Evolutionary conservation across 352 stramenopile species (phyloP).

Genomic region (Phytopythium mirpurense): DNA sequence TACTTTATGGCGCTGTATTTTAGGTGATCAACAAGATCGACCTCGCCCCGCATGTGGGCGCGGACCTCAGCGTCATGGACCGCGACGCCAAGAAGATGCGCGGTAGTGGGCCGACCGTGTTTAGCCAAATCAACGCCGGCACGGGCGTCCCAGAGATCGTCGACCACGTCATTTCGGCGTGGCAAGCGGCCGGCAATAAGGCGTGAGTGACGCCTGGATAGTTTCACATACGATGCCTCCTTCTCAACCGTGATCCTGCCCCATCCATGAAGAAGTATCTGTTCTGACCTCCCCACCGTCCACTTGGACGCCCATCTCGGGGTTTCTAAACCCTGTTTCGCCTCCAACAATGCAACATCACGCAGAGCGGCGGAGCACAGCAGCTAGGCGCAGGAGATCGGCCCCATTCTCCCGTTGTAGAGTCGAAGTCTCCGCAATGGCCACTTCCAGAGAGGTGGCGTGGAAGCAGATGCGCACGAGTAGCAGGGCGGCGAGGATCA

Average conservation of each 20-base stretch:
- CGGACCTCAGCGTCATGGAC: constrained; percentile 94
- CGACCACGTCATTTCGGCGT: constrained; percentile 51
- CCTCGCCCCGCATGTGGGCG: constrained; percentile 93
- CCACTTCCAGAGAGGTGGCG: not conserved
- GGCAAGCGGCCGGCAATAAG: constrained; percentile 27
- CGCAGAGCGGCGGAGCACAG: not conserved
- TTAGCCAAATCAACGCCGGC: constrained; percentile 94
- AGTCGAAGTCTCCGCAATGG: constrained; percentile 1
- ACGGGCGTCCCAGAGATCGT: constrained; percentile 89
- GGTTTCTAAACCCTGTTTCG: too few species aligned
- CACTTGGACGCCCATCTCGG: too few species aligned
- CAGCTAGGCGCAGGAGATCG: not conserved
- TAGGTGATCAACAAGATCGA: constrained; percentile 99
- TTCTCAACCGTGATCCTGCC: too few species aligned
- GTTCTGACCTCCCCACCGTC: not conserved
- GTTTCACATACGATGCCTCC: too few species aligned
- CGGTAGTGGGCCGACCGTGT: constrained; percentile 90
- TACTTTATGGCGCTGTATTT: too few species aligned
- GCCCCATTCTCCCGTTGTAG: not conserved
- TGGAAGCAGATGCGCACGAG: constrained; percentile 3
- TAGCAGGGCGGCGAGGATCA: not conserved
- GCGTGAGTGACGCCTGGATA: not conserved
- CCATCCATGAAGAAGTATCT: too few species aligned
- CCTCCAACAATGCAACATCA: not conserved
- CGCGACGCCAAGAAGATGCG: constrained; percentile 95